phyloP scores from a whole-genome alignment of 2,329 filamentous ascomycete genomes.

The Cladophialophora bantiana region DNA sequence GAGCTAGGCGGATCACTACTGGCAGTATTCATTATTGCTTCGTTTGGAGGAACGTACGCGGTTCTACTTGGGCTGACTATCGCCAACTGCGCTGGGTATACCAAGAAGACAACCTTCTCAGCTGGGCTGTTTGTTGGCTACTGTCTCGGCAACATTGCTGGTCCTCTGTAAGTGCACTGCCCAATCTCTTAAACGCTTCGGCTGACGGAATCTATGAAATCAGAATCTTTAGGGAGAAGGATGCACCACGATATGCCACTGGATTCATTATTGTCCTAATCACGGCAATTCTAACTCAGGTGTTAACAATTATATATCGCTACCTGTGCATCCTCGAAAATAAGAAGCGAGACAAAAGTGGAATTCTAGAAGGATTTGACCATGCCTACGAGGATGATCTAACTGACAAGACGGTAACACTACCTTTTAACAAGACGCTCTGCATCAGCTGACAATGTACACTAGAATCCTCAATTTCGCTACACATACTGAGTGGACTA shows the following conservation, averaged over 20 bases:
- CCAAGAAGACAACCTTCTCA: constrained; percentile 36
- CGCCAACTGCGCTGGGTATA: constrained; percentile 41
- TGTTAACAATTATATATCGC: constrained; percentile 40
- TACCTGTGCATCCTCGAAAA: constrained; percentile 39
- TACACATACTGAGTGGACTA: constrained; percentile 5
- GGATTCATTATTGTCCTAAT: constrained; percentile 46
- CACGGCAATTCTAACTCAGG: constrained; percentile 33
- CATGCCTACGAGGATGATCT: constrained; percentile 62
- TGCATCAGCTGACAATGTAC: neutral
- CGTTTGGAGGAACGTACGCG: constrained; percentile 56
- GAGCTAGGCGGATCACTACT: constrained; percentile 56
- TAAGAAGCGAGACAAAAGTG: constrained; percentile 24
- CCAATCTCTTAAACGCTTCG: too few relatives aligned
- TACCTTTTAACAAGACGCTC: neutral
- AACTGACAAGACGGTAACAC: constrained; percentile 50
- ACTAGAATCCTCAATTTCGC: constrained; percentile 40
- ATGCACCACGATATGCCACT: constrained; percentile 43
- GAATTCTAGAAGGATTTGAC: constrained; percentile 57
- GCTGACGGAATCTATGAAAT: neutral
- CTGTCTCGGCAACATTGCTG: constrained; percentile 50
- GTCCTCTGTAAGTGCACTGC: constrained; percentile 22
- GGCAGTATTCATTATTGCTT: constrained; percentile 58
- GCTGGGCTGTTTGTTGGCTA: constrained; percentile 36
- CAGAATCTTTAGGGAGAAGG: constrained; percentile 42
- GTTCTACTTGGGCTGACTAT: constrained; percentile 56